These are phyloP conservation scores for Fraxinus sp. DNA, from an alignment of 305 asterid genomes.

Conservation along the genomic window DNA sequence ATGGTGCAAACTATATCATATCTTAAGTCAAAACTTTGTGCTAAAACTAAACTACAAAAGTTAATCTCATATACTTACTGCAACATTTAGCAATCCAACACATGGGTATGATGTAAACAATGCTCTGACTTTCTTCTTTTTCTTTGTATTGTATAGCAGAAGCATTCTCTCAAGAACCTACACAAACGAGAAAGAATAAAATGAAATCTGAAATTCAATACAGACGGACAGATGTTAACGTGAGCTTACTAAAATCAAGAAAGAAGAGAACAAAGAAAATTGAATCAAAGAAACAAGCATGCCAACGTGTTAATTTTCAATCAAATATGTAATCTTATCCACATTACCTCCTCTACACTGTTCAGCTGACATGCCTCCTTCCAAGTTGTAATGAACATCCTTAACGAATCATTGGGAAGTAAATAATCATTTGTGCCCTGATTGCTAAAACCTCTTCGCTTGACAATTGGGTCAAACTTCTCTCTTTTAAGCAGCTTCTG, in stretches of 20 bases:
- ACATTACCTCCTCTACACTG: constrained; percentile 58
- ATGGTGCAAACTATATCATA: neutral
- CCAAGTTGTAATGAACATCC: constrained; percentile 73
- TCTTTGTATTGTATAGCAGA: constrained; percentile 40
- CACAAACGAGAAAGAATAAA: constrained; percentile 26
- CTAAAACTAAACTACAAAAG: constrained; percentile 12
- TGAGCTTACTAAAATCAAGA: neutral
- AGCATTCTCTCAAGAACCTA: constrained; percentile 89
- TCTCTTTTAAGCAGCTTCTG: constrained; percentile 46
- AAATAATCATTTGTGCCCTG: constrained; percentile 31
- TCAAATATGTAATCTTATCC: neutral
- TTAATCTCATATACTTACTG: constrained; percentile 50
- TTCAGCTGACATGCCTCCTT: constrained; percentile 63
- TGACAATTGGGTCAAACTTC: constrained; percentile 18
- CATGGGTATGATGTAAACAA: constrained; percentile 61
- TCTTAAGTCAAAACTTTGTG: neutral
- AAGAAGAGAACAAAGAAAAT: neutral
- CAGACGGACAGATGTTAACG: neutral
- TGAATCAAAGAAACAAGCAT: neutral
- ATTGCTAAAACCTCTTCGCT: constrained; percentile 22
- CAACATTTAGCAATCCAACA: constrained; percentile 76
- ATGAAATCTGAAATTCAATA: constrained; percentile 18
- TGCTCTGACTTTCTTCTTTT: constrained; percentile 45
- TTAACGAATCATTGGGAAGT: constrained; percentile 49
- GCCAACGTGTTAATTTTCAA: neutral